Evolutionary conservation across 2,329 filamentous ascomycete species (phyloP).

Genomic region (Apiospora hydei): DNA sequence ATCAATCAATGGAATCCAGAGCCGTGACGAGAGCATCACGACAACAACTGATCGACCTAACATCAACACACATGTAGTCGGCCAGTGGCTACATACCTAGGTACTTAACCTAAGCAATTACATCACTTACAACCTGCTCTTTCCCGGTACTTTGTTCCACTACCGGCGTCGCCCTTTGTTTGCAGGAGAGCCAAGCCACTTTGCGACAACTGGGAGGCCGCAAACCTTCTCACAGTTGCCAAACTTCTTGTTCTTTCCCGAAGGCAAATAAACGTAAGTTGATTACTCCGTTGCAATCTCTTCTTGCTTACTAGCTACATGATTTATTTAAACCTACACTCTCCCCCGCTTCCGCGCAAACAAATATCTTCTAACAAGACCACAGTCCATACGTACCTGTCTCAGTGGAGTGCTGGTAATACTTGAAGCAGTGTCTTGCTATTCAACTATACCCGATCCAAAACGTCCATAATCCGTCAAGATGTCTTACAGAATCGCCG

Average conservation of each 20-base stretch:
- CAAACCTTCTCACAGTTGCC: conserved; percentile 14
- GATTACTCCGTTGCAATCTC: not conserved
- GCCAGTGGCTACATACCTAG: not conserved
- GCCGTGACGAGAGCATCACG: not conserved
- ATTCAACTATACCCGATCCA: not conserved
- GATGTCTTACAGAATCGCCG: conserved; percentile 73
- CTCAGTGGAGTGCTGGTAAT: not conserved
- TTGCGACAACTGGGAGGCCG: not conserved
- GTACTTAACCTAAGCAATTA: not conserved
- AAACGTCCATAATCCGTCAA: conserved; percentile 35
- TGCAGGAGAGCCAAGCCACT: not conserved
- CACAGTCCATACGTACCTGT: not conserved
- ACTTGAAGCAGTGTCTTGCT: not conserved
- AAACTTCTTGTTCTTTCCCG: not conserved
- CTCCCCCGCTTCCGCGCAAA: not conserved
- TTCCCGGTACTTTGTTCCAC: conserved; percentile 5
- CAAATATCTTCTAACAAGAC: not conserved
- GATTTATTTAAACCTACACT: not conserved
- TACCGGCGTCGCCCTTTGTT: not conserved
- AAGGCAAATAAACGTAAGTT: conserved; percentile 18
- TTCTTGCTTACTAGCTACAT: not conserved
- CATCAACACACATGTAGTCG: conserved; percentile 5
- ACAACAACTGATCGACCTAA: not conserved
- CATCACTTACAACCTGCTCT: not conserved
- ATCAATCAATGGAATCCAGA: not conserved